A percentile compares a stretch with the other conserved stretches of the same genome.
Conservation (phyloP, 768 basidiomycete genomes). For the Saitozyma podzolica region DNA sequence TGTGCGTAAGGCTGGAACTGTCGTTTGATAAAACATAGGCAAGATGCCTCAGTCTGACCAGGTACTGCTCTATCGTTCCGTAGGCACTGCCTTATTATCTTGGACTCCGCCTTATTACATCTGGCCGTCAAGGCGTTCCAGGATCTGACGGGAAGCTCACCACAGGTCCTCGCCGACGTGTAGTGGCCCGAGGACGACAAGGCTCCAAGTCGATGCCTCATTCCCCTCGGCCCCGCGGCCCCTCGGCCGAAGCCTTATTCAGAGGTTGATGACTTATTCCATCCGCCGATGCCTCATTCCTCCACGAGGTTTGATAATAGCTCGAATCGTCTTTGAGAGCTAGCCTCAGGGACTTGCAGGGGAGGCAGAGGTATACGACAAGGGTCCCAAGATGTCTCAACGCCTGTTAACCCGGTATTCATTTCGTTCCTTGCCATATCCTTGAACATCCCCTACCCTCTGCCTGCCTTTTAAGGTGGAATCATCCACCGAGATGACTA, state of each 20-base stretch:
- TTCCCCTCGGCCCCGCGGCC: too few relatives aligned
- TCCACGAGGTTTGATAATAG: not conserved
- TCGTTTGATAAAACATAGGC: too few relatives aligned
- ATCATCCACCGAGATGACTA: slow-evolving; percentile 8
- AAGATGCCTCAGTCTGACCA: not conserved
- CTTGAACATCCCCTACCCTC: slow-evolving; percentile 7
- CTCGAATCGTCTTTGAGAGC: not conserved
- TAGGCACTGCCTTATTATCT: not conserved
- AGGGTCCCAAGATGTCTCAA: not conserved
- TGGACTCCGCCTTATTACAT: too few relatives aligned
- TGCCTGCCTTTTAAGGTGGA: not conserved
- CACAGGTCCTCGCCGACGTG: too few relatives aligned
- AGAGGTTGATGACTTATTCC: not conserved
- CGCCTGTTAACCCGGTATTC: not conserved
- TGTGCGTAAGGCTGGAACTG: too few relatives aligned
- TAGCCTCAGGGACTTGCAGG: not conserved
- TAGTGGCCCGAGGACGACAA: too few relatives aligned
- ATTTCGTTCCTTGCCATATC: not conserved
- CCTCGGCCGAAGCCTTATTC: not conserved
- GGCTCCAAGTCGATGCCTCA: too few relatives aligned
- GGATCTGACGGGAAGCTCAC: too few relatives aligned
- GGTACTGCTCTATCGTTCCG: not conserved
- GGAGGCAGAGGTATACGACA: not conserved
- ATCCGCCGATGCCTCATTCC: not conserved
- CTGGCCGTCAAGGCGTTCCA: too few relatives aligned